Percentiles rank a stretch among this genome's conserved stretches.
Evolutionary conservation across 495 filamentous ascomycete species (phyloP).

Genomic region (Durotheca rogersii): DNA sequence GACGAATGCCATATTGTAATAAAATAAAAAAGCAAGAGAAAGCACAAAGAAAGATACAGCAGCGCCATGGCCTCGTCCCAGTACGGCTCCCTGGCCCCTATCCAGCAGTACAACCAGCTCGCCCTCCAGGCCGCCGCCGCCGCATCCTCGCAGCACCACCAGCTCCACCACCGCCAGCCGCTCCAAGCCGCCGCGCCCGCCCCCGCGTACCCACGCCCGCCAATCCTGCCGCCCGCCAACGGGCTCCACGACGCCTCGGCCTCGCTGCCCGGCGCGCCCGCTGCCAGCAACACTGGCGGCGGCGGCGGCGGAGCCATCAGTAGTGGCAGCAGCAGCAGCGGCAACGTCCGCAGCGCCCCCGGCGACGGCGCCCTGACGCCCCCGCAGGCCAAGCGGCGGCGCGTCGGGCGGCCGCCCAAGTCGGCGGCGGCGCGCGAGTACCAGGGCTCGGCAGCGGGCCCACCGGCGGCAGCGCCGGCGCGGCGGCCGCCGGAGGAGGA

Average conservation of each 20-base stretch:
- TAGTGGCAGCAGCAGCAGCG: neutral
- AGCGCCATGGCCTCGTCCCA: constrained; percentile 28
- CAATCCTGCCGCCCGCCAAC: constrained; percentile 7
- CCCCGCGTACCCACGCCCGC: constrained; percentile 4
- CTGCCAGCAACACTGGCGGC: constrained; percentile 3
- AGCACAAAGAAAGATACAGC: too few species aligned
- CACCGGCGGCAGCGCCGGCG: too few species aligned
- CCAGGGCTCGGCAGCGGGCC: constrained; percentile 61
- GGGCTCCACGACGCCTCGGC: too few species aligned
- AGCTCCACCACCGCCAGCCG: constrained; percentile 6
- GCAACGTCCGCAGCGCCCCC: neutral
- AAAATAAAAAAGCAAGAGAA: too few species aligned
- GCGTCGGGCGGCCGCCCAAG: constrained; percentile 27
- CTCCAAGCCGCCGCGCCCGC: neutral
- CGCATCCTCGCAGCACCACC: constrained; percentile 14
- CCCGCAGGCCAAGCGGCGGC: constrained; percentile 15
- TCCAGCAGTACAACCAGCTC: constrained; percentile 31
- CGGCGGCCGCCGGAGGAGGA: too few species aligned
- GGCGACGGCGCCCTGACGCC: neutral
- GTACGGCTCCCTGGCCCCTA: constrained; percentile 19
- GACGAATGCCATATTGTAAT: too few species aligned
- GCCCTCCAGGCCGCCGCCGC: constrained; percentile 10
- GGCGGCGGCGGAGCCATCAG: constrained; percentile 9
- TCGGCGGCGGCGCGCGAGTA: constrained; percentile 16
- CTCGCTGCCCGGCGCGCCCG: too few species aligned